Evolutionary conservation across 2,329 filamentous ascomycete species (phyloP), one percentile per base, ranked within the genome.

Genomic region (Didymella sp.): DNA sequence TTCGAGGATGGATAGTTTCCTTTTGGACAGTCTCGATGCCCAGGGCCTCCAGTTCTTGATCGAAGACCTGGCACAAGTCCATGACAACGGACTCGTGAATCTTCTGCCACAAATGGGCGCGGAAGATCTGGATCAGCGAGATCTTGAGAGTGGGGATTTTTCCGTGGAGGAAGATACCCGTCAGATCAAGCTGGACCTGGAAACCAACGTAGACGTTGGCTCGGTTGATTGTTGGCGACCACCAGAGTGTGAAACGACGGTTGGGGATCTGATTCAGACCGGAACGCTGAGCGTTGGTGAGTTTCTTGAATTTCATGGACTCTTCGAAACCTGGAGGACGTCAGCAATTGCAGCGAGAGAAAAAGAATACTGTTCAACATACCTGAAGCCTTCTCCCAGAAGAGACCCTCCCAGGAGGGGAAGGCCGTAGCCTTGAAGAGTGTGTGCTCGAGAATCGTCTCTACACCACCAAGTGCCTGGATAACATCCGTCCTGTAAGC

Each of bases 31-130:
- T 96, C 78, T 99, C 95, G 56, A 99, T 97, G 31, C 93, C 93
- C 4, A 99, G 82, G 28, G 95, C 92, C 76, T 99, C 95, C 40
- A 99, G 81, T 75, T 99, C 95, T 73, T 98, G 94, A 66, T 99
- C 95, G 68, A 99, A 96, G 13, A 99, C 95, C 74, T 99, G 96
- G 68, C 95, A 98, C 72, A 99, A 78, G 82, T 99, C 95, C 95
- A 99, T 99, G 30, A 97, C 94, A 0, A 98, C 93, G 0, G 91
- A 96, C 78, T 99, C 95, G 77, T 99, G 96, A 43, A 99, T 98
- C 83, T 99, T 99, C 77, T 99, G 95, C 95, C 95, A 99, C 82
- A 99, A 88, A 86, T 99, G 95, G 49, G 96, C 95, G 75, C 95
- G 89, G 90, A 99, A 99, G 69, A 99, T 99, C 75, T 99, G 95